Percentiles rank a stretch among this genome's conserved stretches.
Conservation (phyloP, 1,284 basidiomycete species). For the Tilletia indica region DNA sequence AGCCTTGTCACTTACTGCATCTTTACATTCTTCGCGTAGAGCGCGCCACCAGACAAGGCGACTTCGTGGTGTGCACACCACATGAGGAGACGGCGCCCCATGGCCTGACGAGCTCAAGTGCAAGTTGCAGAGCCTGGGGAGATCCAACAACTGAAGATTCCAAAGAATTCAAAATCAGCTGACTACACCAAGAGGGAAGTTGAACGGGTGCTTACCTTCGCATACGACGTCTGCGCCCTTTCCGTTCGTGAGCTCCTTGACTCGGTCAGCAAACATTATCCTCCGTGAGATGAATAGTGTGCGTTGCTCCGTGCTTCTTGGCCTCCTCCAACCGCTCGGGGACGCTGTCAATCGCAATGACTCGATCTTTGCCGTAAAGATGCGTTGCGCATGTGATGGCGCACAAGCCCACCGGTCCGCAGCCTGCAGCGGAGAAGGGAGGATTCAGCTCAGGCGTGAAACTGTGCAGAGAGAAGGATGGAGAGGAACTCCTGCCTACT, state of each 20-base stretch:
- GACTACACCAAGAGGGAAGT: neutral
- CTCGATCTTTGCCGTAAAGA: conserved; percentile 53
- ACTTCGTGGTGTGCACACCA: conserved; percentile 63
- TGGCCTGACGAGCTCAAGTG: conserved; percentile 73
- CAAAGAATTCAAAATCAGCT: neutral
- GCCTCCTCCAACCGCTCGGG: conserved; percentile 52
- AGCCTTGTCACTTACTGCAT: conserved; percentile 1
- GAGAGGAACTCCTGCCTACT: neutral
- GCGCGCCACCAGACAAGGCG: conserved; percentile 55
- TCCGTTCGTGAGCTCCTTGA: conserved; percentile 48
- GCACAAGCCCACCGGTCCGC: conserved; percentile 59
- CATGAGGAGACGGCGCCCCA: conserved; percentile 78
- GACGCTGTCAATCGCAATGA: conserved; percentile 54
- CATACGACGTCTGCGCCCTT: conserved; percentile 59
- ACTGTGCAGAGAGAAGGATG: no score
- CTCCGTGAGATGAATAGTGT: conserved; percentile 43
- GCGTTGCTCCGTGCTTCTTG: conserved; percentile 41
- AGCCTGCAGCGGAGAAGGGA: conserved; percentile 52
- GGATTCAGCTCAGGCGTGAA: neutral
- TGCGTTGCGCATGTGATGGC: conserved; percentile 58
- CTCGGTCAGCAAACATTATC: conserved; percentile 30
- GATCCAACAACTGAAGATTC: conserved; percentile 68
- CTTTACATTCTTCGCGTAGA: conserved; percentile 62
- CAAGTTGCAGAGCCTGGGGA: conserved; percentile 68
- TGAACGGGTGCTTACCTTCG: conserved; percentile 56